Evolutionary conservation across 1,284 basidiomycete genomes (phyloP), one percentile per base, ranked within the genome.

Genomic region (Trametes pubescens): DNA sequence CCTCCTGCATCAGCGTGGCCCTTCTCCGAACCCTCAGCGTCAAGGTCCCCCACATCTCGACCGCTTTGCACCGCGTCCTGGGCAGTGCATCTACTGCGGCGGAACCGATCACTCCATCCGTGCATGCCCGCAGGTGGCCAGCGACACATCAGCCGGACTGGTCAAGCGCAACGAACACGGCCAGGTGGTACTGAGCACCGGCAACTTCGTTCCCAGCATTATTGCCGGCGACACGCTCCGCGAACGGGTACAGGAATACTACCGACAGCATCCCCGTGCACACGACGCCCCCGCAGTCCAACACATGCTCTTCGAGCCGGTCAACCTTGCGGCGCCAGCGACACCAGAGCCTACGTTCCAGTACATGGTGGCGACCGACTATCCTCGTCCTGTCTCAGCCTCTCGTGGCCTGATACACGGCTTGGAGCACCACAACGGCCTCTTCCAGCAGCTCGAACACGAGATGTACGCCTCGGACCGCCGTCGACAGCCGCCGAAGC

Each of bases 161-260:
- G 38, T 59, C 24, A 38, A 43, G 51, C 55, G 62, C 18, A 59
- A 61, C 49, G 37, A 24, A 1, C 26, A 55, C 2, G 35, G 37
- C 5, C 55, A 67, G 40, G 51, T 67, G 14, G 62, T 67, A 2
- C 53, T 67, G 4, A 21, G 44, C 0, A 62, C 29, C n/a, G 62
- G 65, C 2, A 14, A 10, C 13, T 62, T 46, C 47, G 44, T 61
- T 2, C 62, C 62, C 10, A 46, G 40, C 5, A 47, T 22, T 0
- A 34, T 56, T 11, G 24, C 37, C 2, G 59, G 58, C 11, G 26
- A 16, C 0, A 55, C n/a, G 4, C 51, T 67, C 10, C 56, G 62
- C 43, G 59, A 64, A 29, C 62, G 58, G 8, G 38, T 67, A 14
- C 48, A 57, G n/a, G 59, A 60, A 18, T 61, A 47, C 46, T 47